Conservation (phyloP, 306 rosid genomes). For the Cucurbita moschata region DNA sequence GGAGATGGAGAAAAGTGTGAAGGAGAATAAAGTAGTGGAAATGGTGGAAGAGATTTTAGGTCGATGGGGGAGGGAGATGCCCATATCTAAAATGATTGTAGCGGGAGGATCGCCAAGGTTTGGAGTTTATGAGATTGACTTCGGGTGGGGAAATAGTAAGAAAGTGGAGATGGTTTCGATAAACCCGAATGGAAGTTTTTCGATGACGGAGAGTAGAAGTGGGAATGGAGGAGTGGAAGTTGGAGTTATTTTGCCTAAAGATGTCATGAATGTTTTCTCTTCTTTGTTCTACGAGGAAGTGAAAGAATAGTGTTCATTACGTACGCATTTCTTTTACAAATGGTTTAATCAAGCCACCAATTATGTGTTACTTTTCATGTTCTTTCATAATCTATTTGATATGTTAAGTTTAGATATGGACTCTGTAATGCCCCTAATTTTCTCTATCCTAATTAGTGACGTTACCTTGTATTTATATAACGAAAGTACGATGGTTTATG, state of each 20-base stretch:
- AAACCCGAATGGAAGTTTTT: neutral
- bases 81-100: neutral
- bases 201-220: conserved; percentile 12
- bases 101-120: conserved; percentile 34
- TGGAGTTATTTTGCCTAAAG: neutral
- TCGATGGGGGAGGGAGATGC: too few relatives aligned
- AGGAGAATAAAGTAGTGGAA: neutral
- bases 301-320: too few relatives aligned
- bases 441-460: too few relatives aligned
- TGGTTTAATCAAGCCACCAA: too few relatives aligned
- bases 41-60: neutral
- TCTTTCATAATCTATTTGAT: too few relatives aligned
- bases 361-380: too few relatives aligned
- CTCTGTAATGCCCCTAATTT: too few relatives aligned
- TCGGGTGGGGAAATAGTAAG: conserved; percentile 35
- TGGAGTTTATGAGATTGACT: conserved; percentile 23
- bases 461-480: too few relatives aligned
- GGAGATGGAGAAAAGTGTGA: neutral
- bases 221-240: conserved; percentile 14
- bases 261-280: conserved; percentile 1
- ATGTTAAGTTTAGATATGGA: too few relatives aligned
- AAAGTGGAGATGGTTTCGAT: conserved; percentile 24
- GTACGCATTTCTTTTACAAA: too few relatives aligned
- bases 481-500: too few relatives aligned
- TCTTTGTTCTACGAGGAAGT: neutral